phyloP scores from a whole-genome alignment of 75 land plant species.

The Sequoiadendron giganteum region DNA sequence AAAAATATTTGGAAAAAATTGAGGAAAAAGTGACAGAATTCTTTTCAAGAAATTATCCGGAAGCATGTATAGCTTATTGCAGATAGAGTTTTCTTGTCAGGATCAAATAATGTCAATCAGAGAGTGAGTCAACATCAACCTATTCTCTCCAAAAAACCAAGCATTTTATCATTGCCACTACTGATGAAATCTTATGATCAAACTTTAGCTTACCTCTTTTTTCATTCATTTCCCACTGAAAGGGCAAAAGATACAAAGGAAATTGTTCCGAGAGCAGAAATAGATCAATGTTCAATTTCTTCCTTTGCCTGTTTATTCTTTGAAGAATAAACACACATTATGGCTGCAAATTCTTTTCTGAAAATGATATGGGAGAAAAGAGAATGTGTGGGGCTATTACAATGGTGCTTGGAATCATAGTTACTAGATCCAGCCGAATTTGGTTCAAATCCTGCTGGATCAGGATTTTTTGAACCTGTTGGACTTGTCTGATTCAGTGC shows the following conservation, averaged over 20 bases:
- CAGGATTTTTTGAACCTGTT: too few relatives aligned
- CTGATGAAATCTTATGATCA: neutral
- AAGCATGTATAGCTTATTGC: neutral
- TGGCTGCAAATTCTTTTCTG: neutral
- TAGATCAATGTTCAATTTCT: neutral
- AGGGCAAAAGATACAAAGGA: neutral
- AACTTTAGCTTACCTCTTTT: neutral
- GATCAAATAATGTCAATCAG: neutral
- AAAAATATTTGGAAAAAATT: neutral
- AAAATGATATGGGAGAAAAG: neutral
- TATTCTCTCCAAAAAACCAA: neutral
- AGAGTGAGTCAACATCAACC: neutral
- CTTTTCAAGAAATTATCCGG: neutral
- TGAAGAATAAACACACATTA: neutral
- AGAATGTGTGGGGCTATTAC: neutral
- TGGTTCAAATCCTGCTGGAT: too few relatives aligned
- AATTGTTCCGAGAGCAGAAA: too few relatives aligned
- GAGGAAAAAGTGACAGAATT: neutral
- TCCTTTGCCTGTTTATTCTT: neutral
- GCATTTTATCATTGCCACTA: neutral
- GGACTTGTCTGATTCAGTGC: too few relatives aligned
- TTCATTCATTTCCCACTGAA: neutral
- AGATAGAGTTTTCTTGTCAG: neutral
- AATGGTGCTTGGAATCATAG: neutral
- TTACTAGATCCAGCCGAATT: too few relatives aligned